Percentiles rank a stretch among this genome's conserved stretches.
phyloP scores from a whole-genome alignment of 805 yeast species.

The Lachancea sp. region DNA sequence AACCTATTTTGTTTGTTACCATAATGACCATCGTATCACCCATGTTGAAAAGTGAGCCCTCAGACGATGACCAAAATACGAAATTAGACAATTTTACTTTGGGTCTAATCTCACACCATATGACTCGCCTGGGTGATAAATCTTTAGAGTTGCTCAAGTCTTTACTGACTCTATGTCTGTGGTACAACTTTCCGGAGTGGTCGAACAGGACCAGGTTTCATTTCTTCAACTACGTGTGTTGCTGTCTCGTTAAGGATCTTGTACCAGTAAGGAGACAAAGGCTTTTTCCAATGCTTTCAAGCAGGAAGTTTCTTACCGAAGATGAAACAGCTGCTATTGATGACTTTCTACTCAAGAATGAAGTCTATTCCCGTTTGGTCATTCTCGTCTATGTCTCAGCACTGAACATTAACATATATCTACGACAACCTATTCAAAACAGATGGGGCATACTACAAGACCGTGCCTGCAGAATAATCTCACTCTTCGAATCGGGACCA shows the following conservation, averaged over 20 bases:
- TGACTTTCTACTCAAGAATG: conserved; percentile 5
- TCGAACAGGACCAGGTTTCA: conserved; percentile 76
- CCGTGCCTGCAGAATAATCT: conserved; percentile 15
- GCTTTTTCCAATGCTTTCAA: conserved; percentile 31
- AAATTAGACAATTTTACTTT: conserved; percentile 49
- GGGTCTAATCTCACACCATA: conserved; percentile 47
- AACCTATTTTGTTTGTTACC: conserved; percentile 59
- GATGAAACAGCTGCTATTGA: conserved; percentile 20
- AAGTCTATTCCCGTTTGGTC: conserved; percentile 14
- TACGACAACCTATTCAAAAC: conserved; percentile 55
- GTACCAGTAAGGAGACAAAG: conserved; percentile 54
- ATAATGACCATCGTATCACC: conserved; percentile 57
- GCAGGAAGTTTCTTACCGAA: conserved; percentile 20
- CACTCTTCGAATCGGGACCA: conserved; percentile 5
- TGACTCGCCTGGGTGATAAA: conserved; percentile 64
- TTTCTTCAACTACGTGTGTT: conserved; percentile 56
- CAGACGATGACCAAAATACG: conserved; percentile 39
- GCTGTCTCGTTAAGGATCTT: conserved; percentile 65
- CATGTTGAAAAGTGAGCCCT: conserved; percentile 29
- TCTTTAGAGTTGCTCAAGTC: conserved; percentile 60
- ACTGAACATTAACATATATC: conserved; percentile 56
- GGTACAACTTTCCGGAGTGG: conserved; percentile 83
- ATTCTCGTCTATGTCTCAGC: conserved; percentile 55
- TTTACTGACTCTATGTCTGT: conserved; percentile 53
- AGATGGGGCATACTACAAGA: conserved; percentile 45